Conservation (phyloP, 2,329 filamentous ascomycete genomes). For the Plectosphaerella sp. region DNA sequence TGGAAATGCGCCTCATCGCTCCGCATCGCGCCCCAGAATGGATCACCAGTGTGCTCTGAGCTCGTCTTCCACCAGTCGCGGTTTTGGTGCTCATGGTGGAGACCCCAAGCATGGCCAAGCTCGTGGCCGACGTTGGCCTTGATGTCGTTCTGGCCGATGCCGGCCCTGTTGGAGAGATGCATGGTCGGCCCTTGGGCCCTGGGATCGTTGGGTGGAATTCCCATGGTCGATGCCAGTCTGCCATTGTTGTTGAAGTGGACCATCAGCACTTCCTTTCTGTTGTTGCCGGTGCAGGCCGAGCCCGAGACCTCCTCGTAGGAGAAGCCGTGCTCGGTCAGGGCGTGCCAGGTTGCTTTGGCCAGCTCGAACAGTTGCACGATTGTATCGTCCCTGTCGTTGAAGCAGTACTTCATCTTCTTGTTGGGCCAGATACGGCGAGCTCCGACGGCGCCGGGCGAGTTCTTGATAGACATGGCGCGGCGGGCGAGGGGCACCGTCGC, state of each 20-base stretch:
- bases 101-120: conserved; percentile 21
- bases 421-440: conserved; percentile 9
- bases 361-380: background rate
- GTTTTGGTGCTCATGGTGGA: conserved; percentile 22
- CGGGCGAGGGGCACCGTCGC: background rate
- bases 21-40: background rate
- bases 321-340: conserved; percentile 6
- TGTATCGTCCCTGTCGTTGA: background rate
- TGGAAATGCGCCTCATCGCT: background rate
- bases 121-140: conserved; percentile 19
- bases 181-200: conserved; percentile 9
- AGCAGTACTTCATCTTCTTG: conserved; percentile 14
- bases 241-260: conserved; percentile 7
- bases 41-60: background rate
- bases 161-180: conserved; percentile 6
- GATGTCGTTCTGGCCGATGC: conserved; percentile 8
- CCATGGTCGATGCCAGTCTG: conserved; percentile 6
- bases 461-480: background rate
- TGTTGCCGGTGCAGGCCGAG: conserved; percentile 1
- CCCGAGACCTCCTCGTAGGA: conserved; percentile 8
- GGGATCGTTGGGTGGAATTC: conserved; percentile 2
- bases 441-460: background rate
- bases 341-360: background rate
- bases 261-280: background rate
- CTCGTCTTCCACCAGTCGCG: conserved; percentile 14